Evolutionary conservation across 257 asterid genomes (phyloP).

Genomic region (Ocimum tenuiflorum): DNA sequence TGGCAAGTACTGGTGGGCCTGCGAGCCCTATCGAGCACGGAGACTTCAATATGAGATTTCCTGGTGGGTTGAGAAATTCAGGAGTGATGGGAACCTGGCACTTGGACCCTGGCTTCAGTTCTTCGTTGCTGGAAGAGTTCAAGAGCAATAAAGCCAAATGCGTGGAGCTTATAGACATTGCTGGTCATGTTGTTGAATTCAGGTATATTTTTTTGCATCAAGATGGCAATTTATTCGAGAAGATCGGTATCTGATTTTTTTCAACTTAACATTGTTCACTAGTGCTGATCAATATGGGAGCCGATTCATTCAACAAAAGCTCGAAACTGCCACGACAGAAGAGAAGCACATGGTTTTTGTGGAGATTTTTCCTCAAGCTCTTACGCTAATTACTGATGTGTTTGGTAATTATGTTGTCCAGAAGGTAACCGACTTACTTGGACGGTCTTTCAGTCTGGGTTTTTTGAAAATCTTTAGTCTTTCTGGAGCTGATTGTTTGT

Average conservation of each 20-base stretch:
- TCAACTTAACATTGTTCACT: conserved; percentile 10
- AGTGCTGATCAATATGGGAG: conserved; percentile 97
- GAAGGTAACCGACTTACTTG: conserved; percentile 47
- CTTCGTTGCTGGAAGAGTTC: conserved; percentile 85
- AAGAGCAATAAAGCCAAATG: conserved; percentile 83
- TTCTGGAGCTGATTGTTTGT: conserved; percentile 14
- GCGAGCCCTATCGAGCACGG: conserved; percentile 80
- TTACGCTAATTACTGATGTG: conserved; percentile 84
- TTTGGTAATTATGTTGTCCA: conserved; percentile 94
- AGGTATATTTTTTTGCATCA: conserved; percentile 54
- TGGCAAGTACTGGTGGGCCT: conserved; percentile 59
- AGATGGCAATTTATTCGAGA: not conserved
- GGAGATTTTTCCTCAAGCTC: conserved; percentile 86
- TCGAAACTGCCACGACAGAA: conserved; percentile 81
- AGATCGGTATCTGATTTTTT: conserved; percentile 19
- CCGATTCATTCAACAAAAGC: conserved; percentile 93
- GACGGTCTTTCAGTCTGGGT: not conserved
- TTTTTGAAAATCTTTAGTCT: conserved; percentile 4
- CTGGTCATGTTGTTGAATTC: conserved; percentile 92
- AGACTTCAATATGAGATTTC: conserved; percentile 55
- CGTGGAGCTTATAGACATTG: conserved; percentile 81
- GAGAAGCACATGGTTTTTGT: conserved; percentile 87
- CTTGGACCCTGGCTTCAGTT: conserved; percentile 56
- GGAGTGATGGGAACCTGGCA: conserved; percentile 74
- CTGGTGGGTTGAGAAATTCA: conserved; percentile 64